Conservation (phyloP, 306 rosid genomes). For the Rosa persica region DNA sequence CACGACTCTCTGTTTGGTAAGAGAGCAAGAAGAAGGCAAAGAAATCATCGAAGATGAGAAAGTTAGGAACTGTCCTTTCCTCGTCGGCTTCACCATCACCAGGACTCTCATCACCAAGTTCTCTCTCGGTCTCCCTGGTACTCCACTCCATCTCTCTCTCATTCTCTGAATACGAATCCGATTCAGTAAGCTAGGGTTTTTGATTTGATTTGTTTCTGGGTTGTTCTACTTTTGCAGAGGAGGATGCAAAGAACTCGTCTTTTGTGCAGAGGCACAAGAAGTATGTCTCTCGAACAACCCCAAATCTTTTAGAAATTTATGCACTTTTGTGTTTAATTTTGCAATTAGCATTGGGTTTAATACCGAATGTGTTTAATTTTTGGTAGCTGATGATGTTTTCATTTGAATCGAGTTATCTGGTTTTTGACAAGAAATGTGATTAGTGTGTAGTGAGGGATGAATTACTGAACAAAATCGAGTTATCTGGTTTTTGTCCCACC, state of each 20-base stretch:
- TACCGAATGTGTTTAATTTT: background rate
- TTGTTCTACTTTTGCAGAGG: constrained; percentile 46
- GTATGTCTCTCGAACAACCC: constrained; percentile 25
- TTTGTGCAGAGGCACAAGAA: constrained; percentile 69
- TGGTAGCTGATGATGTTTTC: background rate
- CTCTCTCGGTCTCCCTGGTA: constrained; percentile 67
- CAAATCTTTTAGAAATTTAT: too few species aligned
- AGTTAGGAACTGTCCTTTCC: constrained; percentile 86
- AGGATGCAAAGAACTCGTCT: constrained; percentile 70
- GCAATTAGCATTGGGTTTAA: background rate
- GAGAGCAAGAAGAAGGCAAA: background rate
- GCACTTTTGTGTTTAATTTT: background rate
- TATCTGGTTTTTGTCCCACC: too few species aligned
- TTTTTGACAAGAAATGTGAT: too few species aligned
- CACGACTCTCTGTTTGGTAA: too few species aligned
- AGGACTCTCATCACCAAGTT: constrained; percentile 67
- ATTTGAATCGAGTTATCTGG: background rate
- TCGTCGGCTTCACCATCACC: constrained; percentile 77
- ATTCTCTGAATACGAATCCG: background rate
- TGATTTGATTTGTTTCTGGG: constrained; percentile 3
- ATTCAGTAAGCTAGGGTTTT: too few species aligned
- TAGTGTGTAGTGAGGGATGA: too few species aligned
- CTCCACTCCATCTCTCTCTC: background rate
- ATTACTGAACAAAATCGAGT: too few species aligned
- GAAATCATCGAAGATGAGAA: constrained; percentile 34